A percentile compares a stretch with the other conserved stretches of the same genome.
These are phyloP conservation scores for Saraca asoca DNA, from an alignment of 331 rosid species.

Conservation along the genomic window DNA sequence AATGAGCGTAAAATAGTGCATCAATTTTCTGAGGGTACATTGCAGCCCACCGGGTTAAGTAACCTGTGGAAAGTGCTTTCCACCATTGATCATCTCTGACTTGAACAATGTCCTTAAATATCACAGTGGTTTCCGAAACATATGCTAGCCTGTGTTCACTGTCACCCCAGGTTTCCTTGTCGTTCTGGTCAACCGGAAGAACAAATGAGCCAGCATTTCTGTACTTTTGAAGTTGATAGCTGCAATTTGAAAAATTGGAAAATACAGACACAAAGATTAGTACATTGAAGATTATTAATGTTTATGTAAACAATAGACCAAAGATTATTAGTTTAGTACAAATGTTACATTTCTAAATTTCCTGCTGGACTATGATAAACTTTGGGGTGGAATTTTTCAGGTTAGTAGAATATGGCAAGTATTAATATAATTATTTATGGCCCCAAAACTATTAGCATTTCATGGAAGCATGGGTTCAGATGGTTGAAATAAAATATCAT, in stretches of 20 bases:
- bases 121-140: slow-evolving; percentile 96
- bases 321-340: too few species aligned
- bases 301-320: too few species aligned
- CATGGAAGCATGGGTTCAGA: too few species aligned
- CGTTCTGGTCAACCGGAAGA: slow-evolving; percentile 80
- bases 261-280: background rate
- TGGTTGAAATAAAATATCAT: too few species aligned
- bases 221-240: slow-evolving; percentile 93
- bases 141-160: slow-evolving; percentile 98
- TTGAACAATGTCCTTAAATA: slow-evolving; percentile 87
- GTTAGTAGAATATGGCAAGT: too few species aligned
- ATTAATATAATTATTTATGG: too few species aligned
- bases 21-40: slow-evolving; percentile 93
- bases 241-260: slow-evolving; percentile 36
- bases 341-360: too few species aligned
- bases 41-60: slow-evolving; percentile 94
- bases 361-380: too few species aligned
- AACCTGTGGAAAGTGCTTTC: slow-evolving; percentile 90
- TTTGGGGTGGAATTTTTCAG: too few species aligned
- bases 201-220: slow-evolving; percentile 93
- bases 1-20: slow-evolving; percentile 89
- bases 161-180: slow-evolving; percentile 87
- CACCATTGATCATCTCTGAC: slow-evolving; percentile 99
- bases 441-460: too few species aligned
- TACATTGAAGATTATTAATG: background rate